Evolutionary conservation across 2,329 filamentous ascomycete species (phyloP).

Genomic region (Samsoniella hepiali): DNA sequence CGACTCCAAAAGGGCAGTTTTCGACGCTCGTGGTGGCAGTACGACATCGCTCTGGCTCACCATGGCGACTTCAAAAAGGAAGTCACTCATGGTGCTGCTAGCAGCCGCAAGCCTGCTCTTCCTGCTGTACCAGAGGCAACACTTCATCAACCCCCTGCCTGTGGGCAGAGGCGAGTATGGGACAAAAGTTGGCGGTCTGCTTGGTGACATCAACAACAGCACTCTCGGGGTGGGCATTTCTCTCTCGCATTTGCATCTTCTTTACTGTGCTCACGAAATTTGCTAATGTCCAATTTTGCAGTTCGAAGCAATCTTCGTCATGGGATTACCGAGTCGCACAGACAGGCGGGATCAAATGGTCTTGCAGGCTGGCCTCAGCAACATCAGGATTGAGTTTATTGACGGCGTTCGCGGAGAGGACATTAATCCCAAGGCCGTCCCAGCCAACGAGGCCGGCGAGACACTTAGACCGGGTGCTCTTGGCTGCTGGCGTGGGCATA

Average conservation of each 20-base stretch:
- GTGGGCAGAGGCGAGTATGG: not conserved
- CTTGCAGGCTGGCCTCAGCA: constrained; percentile 43
- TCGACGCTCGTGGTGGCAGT: not conserved
- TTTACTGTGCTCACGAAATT: not conserved
- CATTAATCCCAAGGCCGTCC: constrained; percentile 37
- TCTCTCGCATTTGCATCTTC: not conserved
- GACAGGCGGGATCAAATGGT: constrained; percentile 49
- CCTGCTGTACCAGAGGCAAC: not conserved
- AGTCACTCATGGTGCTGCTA: not conserved
- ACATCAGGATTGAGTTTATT: constrained; percentile 43
- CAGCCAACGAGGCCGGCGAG: constrained; percentile 1
- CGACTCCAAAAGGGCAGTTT: not conserved
- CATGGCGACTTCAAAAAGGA: not conserved
- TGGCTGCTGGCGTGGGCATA: constrained; percentile 36
- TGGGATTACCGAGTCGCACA: constrained; percentile 47
- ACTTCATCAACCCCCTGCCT: not conserved
- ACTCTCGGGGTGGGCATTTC: constrained; percentile 10
- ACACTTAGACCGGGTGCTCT: constrained; percentile 6
- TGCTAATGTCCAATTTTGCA: not conserved
- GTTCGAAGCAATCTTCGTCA: constrained; percentile 36
- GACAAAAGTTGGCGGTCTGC: not conserved
- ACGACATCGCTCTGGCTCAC: not conserved
- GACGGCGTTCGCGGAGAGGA: constrained; percentile 40
- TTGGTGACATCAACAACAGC: constrained; percentile 14
- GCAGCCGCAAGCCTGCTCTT: not conserved